A percentile compares a stretch with the other conserved stretches of the same genome.
Evolutionary conservation across 805 yeast genomes (phyloP).

Genomic region (Candida caryicola): DNA sequence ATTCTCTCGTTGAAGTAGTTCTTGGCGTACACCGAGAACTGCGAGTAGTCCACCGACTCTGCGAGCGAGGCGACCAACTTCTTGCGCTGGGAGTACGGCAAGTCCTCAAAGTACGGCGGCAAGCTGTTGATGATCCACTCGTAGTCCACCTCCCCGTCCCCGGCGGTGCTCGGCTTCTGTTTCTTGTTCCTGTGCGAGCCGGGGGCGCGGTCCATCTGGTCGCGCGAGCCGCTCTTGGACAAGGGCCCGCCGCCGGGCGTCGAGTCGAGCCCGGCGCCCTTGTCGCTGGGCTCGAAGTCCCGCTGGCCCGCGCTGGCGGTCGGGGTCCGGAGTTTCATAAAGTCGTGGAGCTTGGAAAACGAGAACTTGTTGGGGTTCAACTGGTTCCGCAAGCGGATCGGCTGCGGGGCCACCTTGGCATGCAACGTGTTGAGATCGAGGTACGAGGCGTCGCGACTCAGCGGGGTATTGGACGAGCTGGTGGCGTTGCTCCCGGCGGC

Average conservation of each 20-base stretch:
- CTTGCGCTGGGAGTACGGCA: constrained; percentile 62
- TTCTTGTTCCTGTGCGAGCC: constrained; percentile 20
- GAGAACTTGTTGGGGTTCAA: constrained; percentile 11
- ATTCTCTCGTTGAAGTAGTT: constrained; percentile 26
- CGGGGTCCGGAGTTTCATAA: constrained; percentile 19
- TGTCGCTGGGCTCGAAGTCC: neutral
- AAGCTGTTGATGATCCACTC: constrained; percentile 40
- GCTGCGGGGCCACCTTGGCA: constrained; percentile 44
- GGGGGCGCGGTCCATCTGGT: constrained; percentile 9
- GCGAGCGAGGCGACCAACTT: constrained; percentile 39
- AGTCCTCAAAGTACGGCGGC: constrained; percentile 52
- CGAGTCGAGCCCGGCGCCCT: neutral
- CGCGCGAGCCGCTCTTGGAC: neutral
- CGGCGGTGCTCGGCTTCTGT: constrained; percentile 19
- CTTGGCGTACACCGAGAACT: constrained; percentile 40
- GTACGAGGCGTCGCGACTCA: constrained; percentile 35
- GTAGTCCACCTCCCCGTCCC: constrained; percentile 36
- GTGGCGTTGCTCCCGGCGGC: constrained; percentile 1
- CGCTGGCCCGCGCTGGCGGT: neutral
- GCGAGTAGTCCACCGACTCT: constrained; percentile 42
- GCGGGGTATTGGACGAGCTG: constrained; percentile 22
- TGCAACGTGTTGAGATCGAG: constrained; percentile 41
- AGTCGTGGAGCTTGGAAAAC: constrained; percentile 22
- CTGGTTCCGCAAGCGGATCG: constrained; percentile 24
- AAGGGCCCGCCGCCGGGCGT: neutral